Base-by-base conservation (phyloP, 2,329 filamentous ascomycete species). In the Sporothrix humicola region DNA sequence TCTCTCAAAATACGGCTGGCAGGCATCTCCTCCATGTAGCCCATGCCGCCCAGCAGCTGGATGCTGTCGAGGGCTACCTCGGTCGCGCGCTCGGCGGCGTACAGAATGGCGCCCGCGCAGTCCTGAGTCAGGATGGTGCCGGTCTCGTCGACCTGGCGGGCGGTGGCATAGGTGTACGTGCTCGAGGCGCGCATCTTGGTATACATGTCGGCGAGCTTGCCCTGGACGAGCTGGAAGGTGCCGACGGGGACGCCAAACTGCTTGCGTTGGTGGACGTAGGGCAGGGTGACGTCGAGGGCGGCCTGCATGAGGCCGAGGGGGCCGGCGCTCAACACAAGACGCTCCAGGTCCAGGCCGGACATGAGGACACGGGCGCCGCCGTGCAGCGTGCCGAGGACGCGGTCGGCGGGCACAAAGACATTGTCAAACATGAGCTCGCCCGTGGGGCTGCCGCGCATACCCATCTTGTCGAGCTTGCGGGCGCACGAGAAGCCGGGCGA, bases 381-480 rank as follows among this genome's bases (percentile, higher is more conserved):
- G 84, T 97, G 92, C 73, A 97, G 80, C 54, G 88, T 82, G 44
- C 96, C 96, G 0, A 99, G 88, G 0, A 98, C 83, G 81, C 97
- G 93, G 78, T 92, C 91, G 9, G 85, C 84, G 3, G 96, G 94
- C 7, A 98, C 94, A 80, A 98, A 97, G 73, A 98, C 94, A 77
- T 91, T 87, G 76, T 97, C 94, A 77, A 98, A 97, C 73, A 95
- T 88, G 31, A 98, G 88, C 82, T 98, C 96, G 78, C 96, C 96
- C 0, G 96, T 98, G 83, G 98, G 98, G 77, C 93, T 96, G 74
- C 96, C 96, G 73, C 96, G 90, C 96, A 99, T 99, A 77, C 96
- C 96, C 82, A 99, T 92, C 85, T 99, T 98, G 86, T 98, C 95
- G 20, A 98, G 90, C 83, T 98, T 98, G 75, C 93, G 88, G 7